Percentiles rank a stretch among this genome's conserved stretches.
Conservation (phyloP, 225 moss, liverwort and hornwort genomes). For the Sphagnum tenellum region DNA sequence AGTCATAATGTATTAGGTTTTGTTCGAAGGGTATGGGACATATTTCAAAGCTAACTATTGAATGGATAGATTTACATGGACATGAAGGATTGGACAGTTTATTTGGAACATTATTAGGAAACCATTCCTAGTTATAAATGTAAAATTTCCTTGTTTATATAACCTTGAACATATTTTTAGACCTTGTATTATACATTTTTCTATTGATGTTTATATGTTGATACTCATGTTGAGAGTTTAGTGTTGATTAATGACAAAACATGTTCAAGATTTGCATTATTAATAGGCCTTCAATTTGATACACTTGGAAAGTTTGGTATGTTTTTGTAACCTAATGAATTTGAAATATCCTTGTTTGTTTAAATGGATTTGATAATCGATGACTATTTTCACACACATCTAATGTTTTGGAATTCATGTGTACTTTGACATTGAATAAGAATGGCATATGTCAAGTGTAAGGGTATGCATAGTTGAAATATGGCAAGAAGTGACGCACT, state of each 20-base stretch:
- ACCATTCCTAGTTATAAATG: conserved; percentile 75
- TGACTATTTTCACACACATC: no score
- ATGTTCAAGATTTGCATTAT: conserved; percentile 57
- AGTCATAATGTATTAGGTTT: no score
- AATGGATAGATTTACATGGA: conserved; percentile 73
- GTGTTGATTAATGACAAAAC: conserved; percentile 29
- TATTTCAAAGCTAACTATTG: not conserved
- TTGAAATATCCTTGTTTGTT: no score
- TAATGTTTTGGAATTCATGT: no score
- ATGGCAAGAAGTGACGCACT: no score
- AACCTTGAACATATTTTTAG: not conserved
- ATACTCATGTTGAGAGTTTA: not conserved
- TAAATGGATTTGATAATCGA: no score
- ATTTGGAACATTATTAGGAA: conserved; percentile 53
- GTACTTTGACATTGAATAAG: no score
- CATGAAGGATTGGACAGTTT: conserved; percentile 60
- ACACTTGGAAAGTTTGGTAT: conserved; percentile 80
- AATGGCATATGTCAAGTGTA: no score
- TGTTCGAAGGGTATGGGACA: no score
- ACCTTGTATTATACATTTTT: no score
- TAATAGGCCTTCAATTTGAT: conserved; percentile 80
- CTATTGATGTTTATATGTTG: not conserved
- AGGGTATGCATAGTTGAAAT: no score
- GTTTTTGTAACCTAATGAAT: not conserved
- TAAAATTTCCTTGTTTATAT: conserved; percentile 14